phyloP scores from a whole-genome alignment of 1,139 yeast genomes.

The Taphrina populina region DNA sequence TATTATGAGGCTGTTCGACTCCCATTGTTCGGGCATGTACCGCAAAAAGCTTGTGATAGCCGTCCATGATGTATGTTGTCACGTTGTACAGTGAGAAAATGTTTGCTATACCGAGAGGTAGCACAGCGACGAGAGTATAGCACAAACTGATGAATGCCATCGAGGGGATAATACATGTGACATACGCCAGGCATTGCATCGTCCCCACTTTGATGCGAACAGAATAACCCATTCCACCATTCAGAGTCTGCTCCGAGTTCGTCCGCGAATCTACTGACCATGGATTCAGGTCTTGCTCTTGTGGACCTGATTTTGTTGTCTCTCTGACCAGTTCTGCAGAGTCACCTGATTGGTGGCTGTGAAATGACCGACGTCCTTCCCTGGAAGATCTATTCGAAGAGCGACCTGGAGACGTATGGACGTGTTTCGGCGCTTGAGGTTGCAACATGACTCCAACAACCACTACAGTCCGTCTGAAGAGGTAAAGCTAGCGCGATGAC shows the following conservation, averaged over 20 bases:
- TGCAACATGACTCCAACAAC: neutral
- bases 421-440: too few species aligned
- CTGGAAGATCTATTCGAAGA: too few species aligned
- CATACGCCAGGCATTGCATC: neutral
- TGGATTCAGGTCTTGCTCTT: too few species aligned
- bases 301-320: too few species aligned
- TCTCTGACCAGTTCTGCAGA: too few species aligned
- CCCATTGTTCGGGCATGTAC: conserved; percentile 1
- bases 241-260: neutral
- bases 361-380: too few species aligned
- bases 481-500: neutral
- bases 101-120: neutral
- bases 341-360: too few species aligned
- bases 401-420: too few species aligned
- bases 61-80: neutral
- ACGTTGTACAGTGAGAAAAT: neutral
- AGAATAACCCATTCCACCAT: too few species aligned
- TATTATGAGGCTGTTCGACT: neutral
- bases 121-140: conserved; percentile 6
- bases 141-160: neutral
- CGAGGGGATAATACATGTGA: neutral
- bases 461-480: neutral
- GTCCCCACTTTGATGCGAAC: neutral
- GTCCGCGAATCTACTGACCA: neutral
- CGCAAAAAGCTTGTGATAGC: neutral